Evolutionary conservation across 306 rosid genomes (phyloP), one percentile per base, ranked within the genome.

Genomic region (Pyrus communis): DNA sequence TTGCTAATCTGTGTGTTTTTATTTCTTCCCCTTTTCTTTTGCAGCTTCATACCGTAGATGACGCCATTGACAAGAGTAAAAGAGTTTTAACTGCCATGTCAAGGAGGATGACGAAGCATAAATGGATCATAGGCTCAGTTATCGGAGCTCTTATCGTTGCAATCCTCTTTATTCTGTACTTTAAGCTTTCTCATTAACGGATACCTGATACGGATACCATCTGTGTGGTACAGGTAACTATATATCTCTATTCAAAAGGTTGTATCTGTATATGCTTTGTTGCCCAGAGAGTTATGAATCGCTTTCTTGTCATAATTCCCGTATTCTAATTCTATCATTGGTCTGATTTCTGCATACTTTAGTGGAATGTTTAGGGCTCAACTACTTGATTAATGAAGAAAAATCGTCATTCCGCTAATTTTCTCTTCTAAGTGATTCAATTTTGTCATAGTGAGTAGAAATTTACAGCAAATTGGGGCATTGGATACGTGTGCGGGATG

Each of bases 1-100:
- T 83, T 17, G 43, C 70, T 72, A 70, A 76, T 67, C 28, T 71
- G 11, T 42, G 43, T 0, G 11, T 11, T 3, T 33, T 43, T 7
- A 12, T 15, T 59, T 7, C 17, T 15, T 30, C 19, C 0, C 11
- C 15, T 27, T 0, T 80, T 51, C 65, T 42, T n/a, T 87, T 78
- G 85, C 92, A 92, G 97, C 97, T 92, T 84, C 87, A 90, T 57
- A 91, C 88, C 55, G 76, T 92, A 58, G 97, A 92, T 52, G 93
- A 92, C 61, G 96, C 93, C 82, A 92, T 92, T 23, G 97, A 92
- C 89, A 92, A 92, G 88, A 92, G 97, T 76, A 92, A 92, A 79
- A 90, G 71, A 80, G 91, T 90, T 58, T 78, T 92, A 35, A 83
- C 89, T 43, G 79, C 93, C 74, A 92, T 92, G 96, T 90, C 93